These are phyloP conservation scores for Euptelea pleiosperma DNA, from an alignment of 164 flowering plant species.

Conservation along the genomic window DNA sequence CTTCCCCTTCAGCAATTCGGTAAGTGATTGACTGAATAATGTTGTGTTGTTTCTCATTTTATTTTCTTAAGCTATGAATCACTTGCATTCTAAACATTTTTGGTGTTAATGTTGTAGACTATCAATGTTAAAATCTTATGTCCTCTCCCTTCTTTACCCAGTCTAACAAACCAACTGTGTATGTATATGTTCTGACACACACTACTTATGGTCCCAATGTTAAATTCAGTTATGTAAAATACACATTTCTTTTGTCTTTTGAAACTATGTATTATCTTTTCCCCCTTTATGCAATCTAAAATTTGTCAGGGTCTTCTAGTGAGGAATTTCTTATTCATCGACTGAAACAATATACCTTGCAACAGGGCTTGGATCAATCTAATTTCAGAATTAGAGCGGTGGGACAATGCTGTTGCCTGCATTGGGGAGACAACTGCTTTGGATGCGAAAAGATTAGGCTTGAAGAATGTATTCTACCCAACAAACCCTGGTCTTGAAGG, in stretches of 20 bases:
- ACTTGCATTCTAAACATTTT: background rate
- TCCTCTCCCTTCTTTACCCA: too few relatives aligned
- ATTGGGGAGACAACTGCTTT: conserved; percentile 93
- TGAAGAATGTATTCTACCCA: conserved; percentile 73
- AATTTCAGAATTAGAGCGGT: conserved; percentile 40
- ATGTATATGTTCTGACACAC: too few relatives aligned
- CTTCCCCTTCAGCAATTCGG: conserved; percentile 92
- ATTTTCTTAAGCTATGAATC: background rate
- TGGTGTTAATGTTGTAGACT: too few relatives aligned
- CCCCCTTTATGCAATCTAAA: too few relatives aligned
- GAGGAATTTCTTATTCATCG: background rate
- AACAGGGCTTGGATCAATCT: conserved; percentile 81
- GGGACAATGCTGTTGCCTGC: conserved; percentile 82
- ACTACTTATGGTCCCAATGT: too few relatives aligned
- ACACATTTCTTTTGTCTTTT: too few relatives aligned
- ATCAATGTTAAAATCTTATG: too few relatives aligned
- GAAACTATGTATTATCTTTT: too few relatives aligned
- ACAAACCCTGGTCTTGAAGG: conserved; percentile 85
- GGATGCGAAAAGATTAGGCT: conserved; percentile 71
- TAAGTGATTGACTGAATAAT: conserved; percentile 17
- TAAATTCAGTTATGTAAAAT: too few relatives aligned
- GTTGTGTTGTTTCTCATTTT: background rate
- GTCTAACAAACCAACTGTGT: too few relatives aligned
- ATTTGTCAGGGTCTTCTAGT: background rate
- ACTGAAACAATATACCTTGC: conserved; percentile 12